A percentile compares a stretch with the other conserved stretches of the same genome.
phyloP scores from a whole-genome alignment of 306 rosid species.

The Acacia confusa region DNA sequence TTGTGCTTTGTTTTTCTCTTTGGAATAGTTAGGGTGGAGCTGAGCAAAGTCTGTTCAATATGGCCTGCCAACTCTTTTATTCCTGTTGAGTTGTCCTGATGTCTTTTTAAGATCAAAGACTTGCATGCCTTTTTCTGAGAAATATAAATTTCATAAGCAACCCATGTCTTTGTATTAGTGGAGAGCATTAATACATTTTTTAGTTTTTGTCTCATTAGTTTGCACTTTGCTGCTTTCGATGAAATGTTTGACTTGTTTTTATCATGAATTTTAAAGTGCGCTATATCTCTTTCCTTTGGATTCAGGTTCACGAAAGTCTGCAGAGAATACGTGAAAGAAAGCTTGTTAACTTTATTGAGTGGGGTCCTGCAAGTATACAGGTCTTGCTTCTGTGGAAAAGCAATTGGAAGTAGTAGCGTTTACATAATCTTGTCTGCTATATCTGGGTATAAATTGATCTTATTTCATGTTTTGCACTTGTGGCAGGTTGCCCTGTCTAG shows the following conservation, averaged over 20 bases:
- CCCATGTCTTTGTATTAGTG: not conserved
- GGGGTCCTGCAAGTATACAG: conserved; percentile 99
- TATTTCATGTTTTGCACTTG: not conserved
- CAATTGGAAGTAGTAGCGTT: conserved; percentile 19
- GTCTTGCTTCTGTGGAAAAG: conserved; percentile 41
- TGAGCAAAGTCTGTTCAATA: no score
- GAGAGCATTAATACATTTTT: not conserved
- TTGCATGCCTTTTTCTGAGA: not conserved
- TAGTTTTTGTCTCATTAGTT: not conserved
- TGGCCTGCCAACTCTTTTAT: no score
- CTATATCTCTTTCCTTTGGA: conserved; percentile 25
- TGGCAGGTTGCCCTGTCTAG: conserved; percentile 91
- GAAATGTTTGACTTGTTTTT: conserved; percentile 21
- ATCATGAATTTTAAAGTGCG: conserved; percentile 20
- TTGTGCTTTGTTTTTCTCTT: no score
- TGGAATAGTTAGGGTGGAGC: no score
- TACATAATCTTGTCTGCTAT: conserved; percentile 20
- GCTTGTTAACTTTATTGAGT: conserved; percentile 94
- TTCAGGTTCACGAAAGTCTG: conserved; percentile 98
- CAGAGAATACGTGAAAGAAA: conserved; percentile 99
- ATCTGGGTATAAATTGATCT: conserved; percentile 3
- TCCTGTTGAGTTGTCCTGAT: no score
- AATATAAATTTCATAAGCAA: not conserved
- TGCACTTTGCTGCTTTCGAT: conserved; percentile 12
- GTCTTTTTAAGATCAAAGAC: not conserved